phyloP scores from a whole-genome alignment of 140 eudicot species.

The Erigeron philadelphicus region DNA sequence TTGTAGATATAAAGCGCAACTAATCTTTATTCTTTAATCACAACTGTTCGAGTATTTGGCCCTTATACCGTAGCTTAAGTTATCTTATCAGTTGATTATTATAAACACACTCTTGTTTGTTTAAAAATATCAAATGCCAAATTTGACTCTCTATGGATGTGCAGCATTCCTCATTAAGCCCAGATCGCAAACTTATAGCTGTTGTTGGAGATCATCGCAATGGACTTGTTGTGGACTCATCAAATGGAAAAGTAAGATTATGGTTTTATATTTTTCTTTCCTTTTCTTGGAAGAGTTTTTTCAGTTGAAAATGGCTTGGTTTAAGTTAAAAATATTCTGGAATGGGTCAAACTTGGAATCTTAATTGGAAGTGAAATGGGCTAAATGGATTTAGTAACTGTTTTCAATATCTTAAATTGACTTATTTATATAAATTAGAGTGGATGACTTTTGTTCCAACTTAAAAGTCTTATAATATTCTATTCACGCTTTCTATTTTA shows the following conservation, averaged over 20 bases:
- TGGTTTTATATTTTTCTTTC: background rate
- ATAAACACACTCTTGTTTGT: background rate
- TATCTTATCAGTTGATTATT: background rate
- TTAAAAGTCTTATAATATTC: too few species aligned
- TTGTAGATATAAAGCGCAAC: background rate
- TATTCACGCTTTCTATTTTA: too few species aligned
- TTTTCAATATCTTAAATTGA: background rate
- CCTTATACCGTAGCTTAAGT: background rate
- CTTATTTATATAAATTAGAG: too few species aligned
- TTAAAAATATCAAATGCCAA: background rate
- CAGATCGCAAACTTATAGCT: slow-evolving; percentile 61
- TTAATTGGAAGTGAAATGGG: background rate
- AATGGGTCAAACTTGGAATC: background rate
- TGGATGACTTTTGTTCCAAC: too few species aligned
- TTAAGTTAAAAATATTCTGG: too few species aligned
- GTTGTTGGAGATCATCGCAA: slow-evolving; percentile 77
- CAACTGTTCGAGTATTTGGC: too few species aligned
- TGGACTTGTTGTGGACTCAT: slow-evolving; percentile 74
- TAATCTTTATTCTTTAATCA: too few species aligned
- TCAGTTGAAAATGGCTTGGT: too few species aligned
- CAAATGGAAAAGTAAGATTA: slow-evolving; percentile 59
- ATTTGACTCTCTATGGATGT: slow-evolving; percentile 20
- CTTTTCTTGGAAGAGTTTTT: background rate
- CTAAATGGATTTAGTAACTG: background rate
- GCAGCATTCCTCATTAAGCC: slow-evolving; percentile 88